Base-by-base conservation (phyloP, 2,329 filamentous ascomycete species). In the Microdochium nivale region DNA sequence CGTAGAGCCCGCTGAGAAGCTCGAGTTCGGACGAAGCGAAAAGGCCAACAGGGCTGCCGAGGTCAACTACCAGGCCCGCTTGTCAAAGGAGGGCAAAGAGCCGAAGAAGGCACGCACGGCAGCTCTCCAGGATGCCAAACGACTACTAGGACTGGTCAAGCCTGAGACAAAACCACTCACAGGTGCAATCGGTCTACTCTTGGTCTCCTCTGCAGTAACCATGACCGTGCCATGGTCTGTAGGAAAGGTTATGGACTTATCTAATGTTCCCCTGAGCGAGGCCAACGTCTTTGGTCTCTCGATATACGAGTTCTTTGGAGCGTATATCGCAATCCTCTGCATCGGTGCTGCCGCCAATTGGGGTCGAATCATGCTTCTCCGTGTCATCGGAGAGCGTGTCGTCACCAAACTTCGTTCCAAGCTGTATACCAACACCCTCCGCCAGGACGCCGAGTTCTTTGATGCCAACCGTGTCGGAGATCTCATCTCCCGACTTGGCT, bases 371-470 rank as follows among this genome's bases (percentile, higher is more conserved):
- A 86, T 97, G 52, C 85, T 97, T 51, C 79, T 99, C 23, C 84
- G 94, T 25, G 94, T 97, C 55, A 89, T 99, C 8, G 95, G 94
- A 56, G 94, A 99, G 70, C 81, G 94, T 43, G 94, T 99, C 53
- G 94, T 99, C 51, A 86, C 92, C 11, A 83, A 92, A 59, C 77
- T 99, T 51, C 83, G 94, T 54, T 92, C 91, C 16, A 87, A 90
- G 64, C 81, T 99, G 3, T 99, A 95, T 72, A 83, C 90, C 58
- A 83, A 87, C 57, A 99, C 94, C 0, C 95, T 95, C 60, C 80
- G 94, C n/a, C 94, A 99, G 67, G 94, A 99, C 67, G 94, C 94
- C 53, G 94, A 97, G 64, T 99, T 99, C 73, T 99, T 99, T 64
- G 94, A 99, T 66, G 94, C 94, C 37, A 99, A 99, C 71, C 82